A percentile compares a stretch with the other conserved stretches of the same genome.
phyloP scores from a whole-genome alignment of 345 rosid genomes.

The Corchorus capsularis region DNA sequence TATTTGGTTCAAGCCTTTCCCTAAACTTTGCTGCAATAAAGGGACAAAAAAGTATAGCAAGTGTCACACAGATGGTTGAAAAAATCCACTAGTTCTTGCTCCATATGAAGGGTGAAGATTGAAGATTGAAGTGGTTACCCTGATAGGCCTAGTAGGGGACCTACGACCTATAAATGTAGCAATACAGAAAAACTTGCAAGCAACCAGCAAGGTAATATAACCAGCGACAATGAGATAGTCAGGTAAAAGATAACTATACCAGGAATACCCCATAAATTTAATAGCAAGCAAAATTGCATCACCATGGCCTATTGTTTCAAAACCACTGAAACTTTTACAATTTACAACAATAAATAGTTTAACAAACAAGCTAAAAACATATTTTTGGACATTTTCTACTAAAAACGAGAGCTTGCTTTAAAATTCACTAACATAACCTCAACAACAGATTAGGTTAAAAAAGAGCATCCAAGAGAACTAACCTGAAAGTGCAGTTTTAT shows the following conservation, averaged over 20 bases:
- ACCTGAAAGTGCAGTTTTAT: conserved; percentile 98
- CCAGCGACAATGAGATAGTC: too few species aligned
- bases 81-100: background rate
- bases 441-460: background rate
- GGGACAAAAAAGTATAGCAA: conserved; percentile 14
- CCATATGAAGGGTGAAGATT: background rate
- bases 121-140: background rate
- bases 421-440: background rate
- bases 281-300: background rate
- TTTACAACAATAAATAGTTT: background rate
- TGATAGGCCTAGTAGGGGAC: background rate
- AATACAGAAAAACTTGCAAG: background rate
- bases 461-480: conserved; percentile 27
- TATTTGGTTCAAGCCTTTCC: conserved; percentile 88
- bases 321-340: background rate
- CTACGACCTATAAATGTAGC: background rate
- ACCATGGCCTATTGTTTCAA: background rate
- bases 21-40: conserved; percentile 80
- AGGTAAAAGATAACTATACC: background rate
- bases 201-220: background rate
- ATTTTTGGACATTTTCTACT: conserved; percentile 5
- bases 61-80: background rate
- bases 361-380: background rate
- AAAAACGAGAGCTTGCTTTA: background rate
- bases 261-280: background rate